Conservation (phyloP, 495 filamentous ascomycete species). For the Jackrogersella multiformis region DNA sequence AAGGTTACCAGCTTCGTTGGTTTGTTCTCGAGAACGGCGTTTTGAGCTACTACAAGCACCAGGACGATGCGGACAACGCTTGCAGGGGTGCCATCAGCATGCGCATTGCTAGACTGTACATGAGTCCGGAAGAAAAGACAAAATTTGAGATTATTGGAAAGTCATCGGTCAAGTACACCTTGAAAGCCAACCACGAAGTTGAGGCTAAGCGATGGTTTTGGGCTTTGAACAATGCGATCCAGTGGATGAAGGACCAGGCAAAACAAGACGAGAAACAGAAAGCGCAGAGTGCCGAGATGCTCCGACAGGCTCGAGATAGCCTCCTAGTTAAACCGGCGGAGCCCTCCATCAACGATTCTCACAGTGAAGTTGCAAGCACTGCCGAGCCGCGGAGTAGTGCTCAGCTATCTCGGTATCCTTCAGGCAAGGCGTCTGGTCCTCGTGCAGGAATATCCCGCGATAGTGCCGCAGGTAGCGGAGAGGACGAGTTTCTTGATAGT, state of each 20-base stretch:
- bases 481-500: conserved; percentile 56
- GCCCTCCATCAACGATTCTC: conserved; percentile 52
- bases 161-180: conserved; percentile 97
- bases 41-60: conserved; percentile 98
- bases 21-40: conserved; percentile 98
- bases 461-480: conserved; percentile 51
- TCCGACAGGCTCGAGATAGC: conserved; percentile 78
- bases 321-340: conserved; percentile 54
- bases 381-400: conserved; percentile 56
- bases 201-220: conserved; percentile 96
- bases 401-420: conserved; percentile 55
- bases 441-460: conserved; percentile 44
- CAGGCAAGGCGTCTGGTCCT: conserved; percentile 43
- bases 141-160: conserved; percentile 98
- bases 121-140: conserved; percentile 96
- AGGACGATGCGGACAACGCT: conserved; percentile 91
- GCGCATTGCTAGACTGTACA: conserved; percentile 91
- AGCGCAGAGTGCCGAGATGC: conserved; percentile 74
- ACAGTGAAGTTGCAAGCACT: conserved; percentile 62
- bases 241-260: conserved; percentile 97
- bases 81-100: conserved; percentile 99
- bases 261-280: conserved; percentile 83
- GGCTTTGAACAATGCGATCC: conserved; percentile 98
- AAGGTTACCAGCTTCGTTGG: conserved; percentile 95
- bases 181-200: conserved; percentile 95